These are phyloP conservation scores for Fusarium beomiforme DNA, from an alignment of 2,329 filamentous ascomycete species.

Conservation along the genomic window DNA sequence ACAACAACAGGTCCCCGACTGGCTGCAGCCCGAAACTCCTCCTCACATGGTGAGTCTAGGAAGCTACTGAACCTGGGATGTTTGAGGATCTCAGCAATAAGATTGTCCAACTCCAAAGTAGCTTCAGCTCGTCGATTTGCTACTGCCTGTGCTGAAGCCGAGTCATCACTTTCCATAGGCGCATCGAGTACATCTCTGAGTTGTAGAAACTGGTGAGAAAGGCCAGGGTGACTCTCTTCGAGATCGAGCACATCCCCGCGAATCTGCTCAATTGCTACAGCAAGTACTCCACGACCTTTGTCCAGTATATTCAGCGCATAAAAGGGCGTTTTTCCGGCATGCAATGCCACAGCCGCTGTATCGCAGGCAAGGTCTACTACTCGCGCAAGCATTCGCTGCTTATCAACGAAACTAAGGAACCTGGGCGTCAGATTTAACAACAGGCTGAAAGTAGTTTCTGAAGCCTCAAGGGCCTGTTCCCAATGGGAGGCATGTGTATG, in stretches of 20 bases:
- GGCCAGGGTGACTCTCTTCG: fast-evolving
- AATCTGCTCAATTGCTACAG: background rate
- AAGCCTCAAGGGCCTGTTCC: background rate
- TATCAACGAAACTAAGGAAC: background rate
- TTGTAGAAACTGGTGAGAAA: background rate
- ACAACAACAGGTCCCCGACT: background rate
- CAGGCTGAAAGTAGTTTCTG: fast-evolving
- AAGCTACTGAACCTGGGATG: background rate
- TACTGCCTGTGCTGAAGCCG: background rate
- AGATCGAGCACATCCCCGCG: background rate
- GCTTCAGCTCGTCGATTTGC: background rate
- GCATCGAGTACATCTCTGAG: background rate
- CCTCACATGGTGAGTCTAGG: background rate
- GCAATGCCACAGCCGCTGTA: background rate
- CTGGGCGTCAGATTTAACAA: background rate
- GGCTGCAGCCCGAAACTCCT: fast-evolving
- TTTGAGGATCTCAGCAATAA: background rate
- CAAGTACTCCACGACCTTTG: background rate
- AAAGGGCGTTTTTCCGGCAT: fast-evolving
- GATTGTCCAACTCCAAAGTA: fast-evolving
- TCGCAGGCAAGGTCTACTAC: background rate
- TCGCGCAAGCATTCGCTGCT: background rate
- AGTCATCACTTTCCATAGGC: background rate
- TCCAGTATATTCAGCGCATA: background rate
- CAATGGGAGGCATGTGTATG: background rate